Conservation (phyloP, 2,329 filamentous ascomycete genomes). For the Ceratocystis colombiana region DNA sequence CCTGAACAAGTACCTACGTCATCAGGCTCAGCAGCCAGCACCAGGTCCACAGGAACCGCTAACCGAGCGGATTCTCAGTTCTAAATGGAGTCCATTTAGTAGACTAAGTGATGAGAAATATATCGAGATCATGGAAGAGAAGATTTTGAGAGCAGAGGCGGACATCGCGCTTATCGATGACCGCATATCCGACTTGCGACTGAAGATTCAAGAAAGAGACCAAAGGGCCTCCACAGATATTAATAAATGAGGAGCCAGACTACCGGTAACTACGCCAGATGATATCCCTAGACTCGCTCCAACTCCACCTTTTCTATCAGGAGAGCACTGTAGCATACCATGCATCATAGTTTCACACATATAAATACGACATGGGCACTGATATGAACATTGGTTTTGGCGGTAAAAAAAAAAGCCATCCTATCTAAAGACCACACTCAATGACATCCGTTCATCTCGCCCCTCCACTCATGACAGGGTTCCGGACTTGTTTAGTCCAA, state of each 20-base stretch:
- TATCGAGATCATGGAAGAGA: slow-evolving; percentile 57
- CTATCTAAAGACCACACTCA: neutral
- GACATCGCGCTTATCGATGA: slow-evolving; percentile 73
- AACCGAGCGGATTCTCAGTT: slow-evolving; percentile 39
- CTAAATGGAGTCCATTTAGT: slow-evolving; percentile 61
- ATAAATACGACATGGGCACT: neutral
- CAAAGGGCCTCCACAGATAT: neutral
- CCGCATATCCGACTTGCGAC: slow-evolving; percentile 45
- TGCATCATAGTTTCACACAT: neutral
- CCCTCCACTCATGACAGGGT: neutral
- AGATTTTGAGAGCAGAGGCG: slow-evolving; percentile 58
- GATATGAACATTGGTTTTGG: neutral
- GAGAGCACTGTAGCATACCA: slow-evolving; percentile 1
- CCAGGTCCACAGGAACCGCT: slow-evolving; percentile 21
- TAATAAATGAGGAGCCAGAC: neutral
- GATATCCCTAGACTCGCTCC: neutral
- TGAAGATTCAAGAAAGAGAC: slow-evolving; percentile 20
- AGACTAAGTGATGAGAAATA: slow-evolving; percentile 65
- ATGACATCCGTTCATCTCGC: neutral
- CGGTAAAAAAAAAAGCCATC: neutral
- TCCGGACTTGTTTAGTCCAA: slow-evolving; percentile 16
- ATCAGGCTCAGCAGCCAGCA: slow-evolving; percentile 33
- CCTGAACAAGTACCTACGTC: slow-evolving; percentile 31
- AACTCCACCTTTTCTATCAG: neutral
- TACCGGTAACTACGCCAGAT: neutral